phyloP scores from a whole-genome alignment of 805 yeast genomes.

The Zygosaccharomyces bisporus region DNA sequence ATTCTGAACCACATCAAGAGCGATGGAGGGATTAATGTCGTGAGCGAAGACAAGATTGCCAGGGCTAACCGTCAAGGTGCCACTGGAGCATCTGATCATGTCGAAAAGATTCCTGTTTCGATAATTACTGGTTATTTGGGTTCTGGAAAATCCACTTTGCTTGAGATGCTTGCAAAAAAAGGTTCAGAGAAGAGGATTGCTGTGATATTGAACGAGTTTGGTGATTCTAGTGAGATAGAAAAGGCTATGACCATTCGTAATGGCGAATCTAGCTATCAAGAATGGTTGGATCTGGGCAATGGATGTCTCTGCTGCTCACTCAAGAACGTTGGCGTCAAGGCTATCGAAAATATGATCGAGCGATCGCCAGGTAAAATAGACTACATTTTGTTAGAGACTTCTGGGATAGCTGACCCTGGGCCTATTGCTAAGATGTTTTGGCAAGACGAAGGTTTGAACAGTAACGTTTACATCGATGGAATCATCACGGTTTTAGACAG shows the following conservation, averaged over 20 bases:
- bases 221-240: slow-evolving; percentile 86
- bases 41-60: slow-evolving; percentile 29
- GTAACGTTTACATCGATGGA: slow-evolving; percentile 86
- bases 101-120: slow-evolving; percentile 73
- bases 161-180: slow-evolving; percentile 66
- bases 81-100: slow-evolving; percentile 1
- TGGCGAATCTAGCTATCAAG: slow-evolving; percentile 59
- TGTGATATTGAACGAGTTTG: slow-evolving; percentile 87
- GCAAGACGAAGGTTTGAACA: slow-evolving; percentile 85
- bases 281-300: slow-evolving; percentile 95
- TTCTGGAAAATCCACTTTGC: slow-evolving; percentile 85
- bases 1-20: slow-evolving; percentile 23
- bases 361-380: slow-evolving; percentile 72
- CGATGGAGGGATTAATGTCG: slow-evolving; percentile 32
- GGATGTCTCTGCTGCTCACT: slow-evolving; percentile 97
- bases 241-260: slow-evolving; percentile 67
- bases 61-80: slow-evolving; percentile 30
- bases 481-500: slow-evolving; percentile 84
- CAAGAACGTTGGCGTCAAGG: slow-evolving; percentile 89
- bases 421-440: slow-evolving; percentile 97
- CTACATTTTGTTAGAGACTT: slow-evolving; percentile 88
- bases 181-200: slow-evolving; percentile 73
- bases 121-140: slow-evolving; percentile 94
- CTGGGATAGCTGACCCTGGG: slow-evolving; percentile 96
- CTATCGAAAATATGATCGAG: slow-evolving; percentile 82